Evolutionary conservation across 2,329 filamentous ascomycete genomes (phyloP).

Genomic region (Penicillium sp.): DNA sequence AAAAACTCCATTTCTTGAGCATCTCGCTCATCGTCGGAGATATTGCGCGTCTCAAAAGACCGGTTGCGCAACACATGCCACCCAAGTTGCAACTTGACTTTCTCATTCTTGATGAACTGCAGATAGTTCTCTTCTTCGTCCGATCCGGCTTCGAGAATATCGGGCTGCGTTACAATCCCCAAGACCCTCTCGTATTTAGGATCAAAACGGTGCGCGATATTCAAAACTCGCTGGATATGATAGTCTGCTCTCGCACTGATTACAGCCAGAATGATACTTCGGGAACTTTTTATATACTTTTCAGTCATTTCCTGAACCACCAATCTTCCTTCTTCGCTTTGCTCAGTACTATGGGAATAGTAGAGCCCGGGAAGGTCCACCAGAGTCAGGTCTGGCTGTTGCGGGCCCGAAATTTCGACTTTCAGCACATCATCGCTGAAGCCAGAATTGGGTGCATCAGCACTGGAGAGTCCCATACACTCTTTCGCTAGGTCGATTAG

Average conservation of each 20-base stretch:
- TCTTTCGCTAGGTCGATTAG: conserved; percentile 56
- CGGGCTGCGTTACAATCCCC: conserved; percentile 52
- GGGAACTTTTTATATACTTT: conserved; percentile 57
- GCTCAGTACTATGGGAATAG: conserved; percentile 53
- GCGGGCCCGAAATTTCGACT: conserved; percentile 60
- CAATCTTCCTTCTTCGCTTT: conserved; percentile 52
- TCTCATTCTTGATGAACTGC: conserved; percentile 42
- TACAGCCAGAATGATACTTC: conserved; percentile 61
- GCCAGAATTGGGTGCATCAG: conserved; percentile 1
- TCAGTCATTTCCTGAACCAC: conserved; percentile 50
- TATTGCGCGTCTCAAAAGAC: conserved; percentile 35
- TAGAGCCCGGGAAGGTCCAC: conserved; percentile 64
- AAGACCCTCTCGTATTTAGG: conserved; percentile 35
- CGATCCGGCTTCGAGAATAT: conserved; percentile 38
- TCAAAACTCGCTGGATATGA: conserved; percentile 59
- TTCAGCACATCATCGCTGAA: conserved; percentile 53
- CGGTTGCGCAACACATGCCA: conserved; percentile 53
- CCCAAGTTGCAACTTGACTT: conserved; percentile 45
- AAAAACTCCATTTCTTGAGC: conserved; percentile 37
- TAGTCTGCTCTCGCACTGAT: conserved; percentile 53
- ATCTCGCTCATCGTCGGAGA: conserved; percentile 30
- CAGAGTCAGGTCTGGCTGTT: conserved; percentile 61
- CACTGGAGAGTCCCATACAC: conserved; percentile 49
- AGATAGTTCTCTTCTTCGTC: conserved; percentile 37
- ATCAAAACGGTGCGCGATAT: conserved; percentile 44